A percentile compares a stretch with the other conserved stretches of the same genome.
Evolutionary conservation across 495 filamentous ascomycete species (phyloP).

Genomic region (Penicillium cosmopolitanum): DNA sequence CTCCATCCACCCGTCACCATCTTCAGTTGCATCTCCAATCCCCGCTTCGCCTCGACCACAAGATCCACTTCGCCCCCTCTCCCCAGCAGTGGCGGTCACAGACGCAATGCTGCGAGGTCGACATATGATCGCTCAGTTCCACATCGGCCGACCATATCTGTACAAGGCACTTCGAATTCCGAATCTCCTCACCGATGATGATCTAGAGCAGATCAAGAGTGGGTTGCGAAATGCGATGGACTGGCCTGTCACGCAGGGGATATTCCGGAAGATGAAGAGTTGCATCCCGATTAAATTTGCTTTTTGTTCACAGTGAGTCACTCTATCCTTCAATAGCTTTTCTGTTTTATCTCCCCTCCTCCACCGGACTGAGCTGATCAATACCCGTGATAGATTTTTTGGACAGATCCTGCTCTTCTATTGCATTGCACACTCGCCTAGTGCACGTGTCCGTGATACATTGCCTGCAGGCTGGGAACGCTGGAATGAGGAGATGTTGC

Average conservation of each 20-base stretch:
- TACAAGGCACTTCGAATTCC: constrained; percentile 52
- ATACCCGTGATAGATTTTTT: constrained; percentile 39
- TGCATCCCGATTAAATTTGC: constrained; percentile 53
- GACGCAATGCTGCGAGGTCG: constrained; percentile 53
- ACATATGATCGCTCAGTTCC: constrained; percentile 51
- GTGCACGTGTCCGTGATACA: constrained; percentile 38
- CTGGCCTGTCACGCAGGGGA: constrained; percentile 48
- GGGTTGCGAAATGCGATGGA: constrained; percentile 50
- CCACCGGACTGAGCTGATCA: not conserved
- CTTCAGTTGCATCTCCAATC: constrained; percentile 32
- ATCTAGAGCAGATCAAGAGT: constrained; percentile 47
- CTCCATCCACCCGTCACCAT: constrained; percentile 28
- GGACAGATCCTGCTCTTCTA: constrained; percentile 52
- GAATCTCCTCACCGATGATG: constrained; percentile 43
- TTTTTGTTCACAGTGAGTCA: constrained; percentile 51
- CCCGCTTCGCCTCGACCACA: constrained; percentile 22
- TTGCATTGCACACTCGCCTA: constrained; percentile 48
- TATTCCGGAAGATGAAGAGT: constrained; percentile 51
- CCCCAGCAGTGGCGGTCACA: constrained; percentile 46
- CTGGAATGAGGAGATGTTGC: constrained; percentile 51
- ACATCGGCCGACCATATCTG: constrained; percentile 52
- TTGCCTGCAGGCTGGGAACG: constrained; percentile 49
- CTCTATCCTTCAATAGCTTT: not conserved
- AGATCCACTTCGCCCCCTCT: constrained; percentile 34
- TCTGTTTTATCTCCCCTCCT: not conserved